Percentiles rank a stretch among this genome's conserved stretches.
Conservation (phyloP, 148 eudicot species). For the Agrostemma githago region DNA sequence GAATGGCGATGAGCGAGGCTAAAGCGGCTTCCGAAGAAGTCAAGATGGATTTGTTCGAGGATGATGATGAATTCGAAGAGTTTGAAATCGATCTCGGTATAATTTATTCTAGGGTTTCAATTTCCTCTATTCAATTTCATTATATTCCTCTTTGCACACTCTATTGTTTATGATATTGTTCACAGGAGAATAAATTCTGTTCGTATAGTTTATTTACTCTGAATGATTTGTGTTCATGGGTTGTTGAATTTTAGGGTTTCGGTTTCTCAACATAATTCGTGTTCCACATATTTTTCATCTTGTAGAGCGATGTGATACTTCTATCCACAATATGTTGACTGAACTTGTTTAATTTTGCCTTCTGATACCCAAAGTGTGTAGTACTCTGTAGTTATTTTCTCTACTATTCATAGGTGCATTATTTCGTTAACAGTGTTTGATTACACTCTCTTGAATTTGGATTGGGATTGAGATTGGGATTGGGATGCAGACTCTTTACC, state of each 20-base stretch:
- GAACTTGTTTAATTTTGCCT: neutral
- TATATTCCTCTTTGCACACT: neutral
- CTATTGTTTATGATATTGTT: no score
- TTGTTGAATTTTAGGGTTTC: neutral
- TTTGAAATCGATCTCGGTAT: slow-evolving; percentile 66
- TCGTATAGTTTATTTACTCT: no score
- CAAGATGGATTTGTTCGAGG: slow-evolving; percentile 74
- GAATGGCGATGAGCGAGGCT: slow-evolving; percentile 45
- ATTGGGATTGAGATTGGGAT: neutral
- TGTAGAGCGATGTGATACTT: neutral
- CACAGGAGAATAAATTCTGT: no score
- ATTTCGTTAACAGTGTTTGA: neutral
- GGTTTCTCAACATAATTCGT: neutral
- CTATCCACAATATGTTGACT: neutral
- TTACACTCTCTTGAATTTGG: neutral
- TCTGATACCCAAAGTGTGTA: neutral
- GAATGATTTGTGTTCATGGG: neutral
- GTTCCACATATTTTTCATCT: neutral
- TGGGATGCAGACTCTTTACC: neutral
- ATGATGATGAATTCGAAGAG: slow-evolving; percentile 88
- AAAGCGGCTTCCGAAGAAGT: slow-evolving; percentile 53
- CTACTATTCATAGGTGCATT: neutral
- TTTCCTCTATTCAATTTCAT: neutral
- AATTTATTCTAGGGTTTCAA: neutral
- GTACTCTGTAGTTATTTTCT: neutral